Percentiles rank a stretch among this genome's conserved stretches.
phyloP scores from a whole-genome alignment of 169 alveolate species.

The Eimeria falciformis region DNA sequence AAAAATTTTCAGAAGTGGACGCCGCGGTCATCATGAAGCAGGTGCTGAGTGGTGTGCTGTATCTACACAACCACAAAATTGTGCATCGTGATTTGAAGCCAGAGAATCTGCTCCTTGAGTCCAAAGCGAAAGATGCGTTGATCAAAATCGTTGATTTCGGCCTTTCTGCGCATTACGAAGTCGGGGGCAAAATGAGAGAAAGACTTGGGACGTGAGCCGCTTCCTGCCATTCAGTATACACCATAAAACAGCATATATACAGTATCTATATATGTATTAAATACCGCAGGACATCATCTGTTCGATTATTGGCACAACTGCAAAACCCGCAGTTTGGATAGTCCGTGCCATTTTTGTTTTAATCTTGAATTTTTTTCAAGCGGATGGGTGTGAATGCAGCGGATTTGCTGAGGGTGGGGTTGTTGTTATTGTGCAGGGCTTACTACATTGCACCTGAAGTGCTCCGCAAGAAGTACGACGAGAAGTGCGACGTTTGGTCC shows the following conservation, averaged over 20 bases:
- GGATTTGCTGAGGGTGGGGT: not conserved
- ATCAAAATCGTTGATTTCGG: conserved; percentile 92
- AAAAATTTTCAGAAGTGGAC: conserved; percentile 91
- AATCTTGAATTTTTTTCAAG: too few relatives aligned
- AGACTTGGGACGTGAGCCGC: conserved; percentile 88
- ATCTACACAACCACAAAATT: conserved; percentile 91
- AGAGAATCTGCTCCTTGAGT: conserved; percentile 87
- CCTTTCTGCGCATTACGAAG: conserved; percentile 84
- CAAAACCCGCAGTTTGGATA: not conserved
- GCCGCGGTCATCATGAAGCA: conserved; percentile 95
- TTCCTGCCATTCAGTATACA: too few relatives aligned
- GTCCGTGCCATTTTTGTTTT: too few relatives aligned
- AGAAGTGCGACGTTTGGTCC: conserved; percentile 96
- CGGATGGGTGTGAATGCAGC: not conserved
- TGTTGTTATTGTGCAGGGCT: conserved; percentile 84
- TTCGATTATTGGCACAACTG: too few relatives aligned
- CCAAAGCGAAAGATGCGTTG: conserved; percentile 81
- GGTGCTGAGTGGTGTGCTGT: conserved; percentile 93
- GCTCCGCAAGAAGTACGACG: conserved; percentile 92
- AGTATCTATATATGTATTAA: not conserved
- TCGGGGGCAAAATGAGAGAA: conserved; percentile 83
- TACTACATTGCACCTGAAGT: conserved; percentile 98
- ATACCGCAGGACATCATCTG: not conserved
- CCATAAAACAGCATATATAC: not conserved
- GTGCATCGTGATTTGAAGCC: conserved; percentile 94